Conservation (phyloP, 129 eudicot genomes). For the Silybum marianum region DNA sequence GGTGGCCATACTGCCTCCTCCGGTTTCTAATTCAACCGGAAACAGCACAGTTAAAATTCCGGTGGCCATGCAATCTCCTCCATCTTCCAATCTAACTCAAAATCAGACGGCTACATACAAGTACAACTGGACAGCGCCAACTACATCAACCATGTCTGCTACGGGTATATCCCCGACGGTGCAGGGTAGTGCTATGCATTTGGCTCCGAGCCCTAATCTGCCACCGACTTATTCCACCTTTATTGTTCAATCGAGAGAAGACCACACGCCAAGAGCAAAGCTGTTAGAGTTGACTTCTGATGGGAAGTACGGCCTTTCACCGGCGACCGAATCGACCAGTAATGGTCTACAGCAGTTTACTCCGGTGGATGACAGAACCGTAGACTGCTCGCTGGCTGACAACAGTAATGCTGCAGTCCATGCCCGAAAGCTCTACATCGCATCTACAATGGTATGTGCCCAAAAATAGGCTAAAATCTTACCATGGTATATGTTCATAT, state of each 20-base stretch:
- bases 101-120: slow-evolving; percentile 10
- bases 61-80: not conserved
- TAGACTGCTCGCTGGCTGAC: slow-evolving; percentile 32
- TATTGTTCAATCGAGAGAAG: not conserved
- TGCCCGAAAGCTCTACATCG: not conserved
- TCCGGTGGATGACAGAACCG: slow-evolving; percentile 15
- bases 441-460: slow-evolving; percentile 28
- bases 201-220: slow-evolving; percentile 18
- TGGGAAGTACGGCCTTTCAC: not conserved
- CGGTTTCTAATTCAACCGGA: slow-evolving; percentile 5
- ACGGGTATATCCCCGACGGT: slow-evolving; percentile 1
- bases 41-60: slow-evolving; percentile 1
- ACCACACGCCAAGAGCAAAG: slow-evolving; percentile 20
- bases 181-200: not conserved
- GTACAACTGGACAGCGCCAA: not conserved
- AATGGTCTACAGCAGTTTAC: slow-evolving; percentile 7
- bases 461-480: slow-evolving; percentile 22
- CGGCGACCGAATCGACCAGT: slow-evolving; percentile 5
- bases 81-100: not conserved
- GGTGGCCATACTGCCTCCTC: not conserved
- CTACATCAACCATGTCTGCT: not conserved
- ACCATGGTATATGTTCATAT: not conserved
- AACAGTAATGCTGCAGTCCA: slow-evolving; percentile 2
- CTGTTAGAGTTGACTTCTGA: slow-evolving; percentile 28
- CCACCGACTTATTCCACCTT: slow-evolving; percentile 8